A percentile compares a stretch with the other conserved stretches of the same genome.
These are phyloP conservation scores for Vicia villosa DNA, from an alignment of 306 rosid genomes.

Conservation along the genomic window DNA sequence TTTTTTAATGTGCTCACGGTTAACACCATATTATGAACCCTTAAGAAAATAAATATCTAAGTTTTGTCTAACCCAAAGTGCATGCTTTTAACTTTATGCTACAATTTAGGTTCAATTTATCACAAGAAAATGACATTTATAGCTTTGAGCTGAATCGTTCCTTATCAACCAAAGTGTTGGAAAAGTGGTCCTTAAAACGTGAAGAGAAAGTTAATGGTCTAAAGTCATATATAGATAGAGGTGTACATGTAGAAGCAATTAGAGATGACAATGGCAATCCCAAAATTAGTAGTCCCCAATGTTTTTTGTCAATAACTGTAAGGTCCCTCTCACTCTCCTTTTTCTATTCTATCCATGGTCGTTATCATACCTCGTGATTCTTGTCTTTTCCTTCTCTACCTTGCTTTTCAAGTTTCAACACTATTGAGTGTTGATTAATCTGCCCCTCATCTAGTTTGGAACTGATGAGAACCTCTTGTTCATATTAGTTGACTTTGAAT, in stretches of 20 bases:
- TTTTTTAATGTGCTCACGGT: too few species aligned
- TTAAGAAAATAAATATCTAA: too few species aligned
- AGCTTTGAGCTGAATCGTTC: background rate
- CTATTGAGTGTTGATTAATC: background rate
- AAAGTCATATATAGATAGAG: background rate
- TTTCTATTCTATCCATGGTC: conserved; percentile 10
- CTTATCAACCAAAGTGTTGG: background rate
- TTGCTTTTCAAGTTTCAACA: background rate
- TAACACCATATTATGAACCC: too few species aligned
- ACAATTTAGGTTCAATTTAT: background rate
- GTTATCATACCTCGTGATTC: background rate
- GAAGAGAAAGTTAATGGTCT: conserved; percentile 1
- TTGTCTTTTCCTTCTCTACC: background rate
- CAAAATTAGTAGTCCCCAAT: background rate
- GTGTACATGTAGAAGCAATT: background rate
- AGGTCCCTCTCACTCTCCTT: background rate
- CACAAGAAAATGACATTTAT: background rate
- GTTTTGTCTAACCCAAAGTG: too few species aligned
- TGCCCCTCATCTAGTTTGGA: background rate
- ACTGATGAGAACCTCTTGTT: background rate
- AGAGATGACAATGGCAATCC: background rate
- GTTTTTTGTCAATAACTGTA: background rate
- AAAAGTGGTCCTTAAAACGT: background rate
- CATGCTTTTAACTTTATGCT: too few species aligned
- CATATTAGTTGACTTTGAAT: background rate